phyloP scores from a whole-genome alignment of 768 basidiomycete species.

The Agrocybe pediades region DNA sequence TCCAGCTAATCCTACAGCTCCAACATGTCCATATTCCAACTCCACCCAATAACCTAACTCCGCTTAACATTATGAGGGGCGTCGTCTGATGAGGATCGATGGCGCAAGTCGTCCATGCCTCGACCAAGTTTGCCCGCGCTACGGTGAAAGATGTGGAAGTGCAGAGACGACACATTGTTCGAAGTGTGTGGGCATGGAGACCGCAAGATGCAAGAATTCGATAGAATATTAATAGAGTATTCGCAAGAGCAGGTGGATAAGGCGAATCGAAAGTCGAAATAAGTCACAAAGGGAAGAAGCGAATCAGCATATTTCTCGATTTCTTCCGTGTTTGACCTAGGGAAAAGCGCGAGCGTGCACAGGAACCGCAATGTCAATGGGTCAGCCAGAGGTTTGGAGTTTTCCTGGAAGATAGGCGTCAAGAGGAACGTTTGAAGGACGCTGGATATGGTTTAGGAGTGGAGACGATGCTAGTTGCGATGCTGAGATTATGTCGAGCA shows the following conservation, averaged over 20 bases:
- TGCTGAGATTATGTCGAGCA: conserved; percentile 55
- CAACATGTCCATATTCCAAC: conserved; percentile 64
- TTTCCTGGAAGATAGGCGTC: conserved; percentile 45
- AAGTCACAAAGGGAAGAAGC: conserved; percentile 71
- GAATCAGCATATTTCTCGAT: conserved; percentile 61
- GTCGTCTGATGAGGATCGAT: conserved; percentile 90
- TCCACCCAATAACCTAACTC: conserved; percentile 83
- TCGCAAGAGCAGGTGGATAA: conserved; percentile 44
- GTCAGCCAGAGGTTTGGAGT: conserved; percentile 37
- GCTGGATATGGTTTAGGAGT: conserved; percentile 54
- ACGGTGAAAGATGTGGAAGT: conserved; percentile 35
- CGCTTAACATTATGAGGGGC: conserved; percentile 88
- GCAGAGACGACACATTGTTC: conserved; percentile 47
- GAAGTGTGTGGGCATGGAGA: conserved; percentile 62
- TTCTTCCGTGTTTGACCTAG: conserved; percentile 64
- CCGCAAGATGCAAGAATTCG: conserved; percentile 74
- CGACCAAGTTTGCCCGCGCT: conserved; percentile 62
- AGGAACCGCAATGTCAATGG: conserved; percentile 61
- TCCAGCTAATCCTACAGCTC: conserved; percentile 37
- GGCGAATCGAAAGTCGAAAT: conserved; percentile 48
- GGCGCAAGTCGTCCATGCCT: conserved; percentile 80
- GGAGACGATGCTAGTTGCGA: conserved; percentile 51
- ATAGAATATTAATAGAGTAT: conserved; percentile 56
- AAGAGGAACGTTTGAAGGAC: conserved; percentile 61
- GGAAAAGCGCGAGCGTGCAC: conserved; percentile 57